Evolutionary conservation across 1,284 basidiomycete genomes (phyloP), one percentile per base, ranked within the genome.

Genomic region (Boletus albobrunnescens): DNA sequence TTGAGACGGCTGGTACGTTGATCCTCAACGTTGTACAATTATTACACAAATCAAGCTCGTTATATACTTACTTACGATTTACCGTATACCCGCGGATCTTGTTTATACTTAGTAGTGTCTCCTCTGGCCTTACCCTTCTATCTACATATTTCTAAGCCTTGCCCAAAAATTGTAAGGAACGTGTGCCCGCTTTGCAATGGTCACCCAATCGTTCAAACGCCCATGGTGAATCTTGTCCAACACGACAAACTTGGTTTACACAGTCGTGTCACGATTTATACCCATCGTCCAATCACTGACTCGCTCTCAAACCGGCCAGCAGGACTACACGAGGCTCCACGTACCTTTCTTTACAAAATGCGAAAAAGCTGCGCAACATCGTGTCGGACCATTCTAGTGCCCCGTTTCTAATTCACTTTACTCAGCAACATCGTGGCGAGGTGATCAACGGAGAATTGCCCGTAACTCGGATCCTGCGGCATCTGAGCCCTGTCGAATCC

Each of bases 291-390:
- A 44, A 32, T 46, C 45, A 27, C n/a, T n/a, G n/a, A 50, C 36
- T 38, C 28, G 37, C 39, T 23, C 37, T 50, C 50, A 8, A 16
- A 9, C 22, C 35, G 16, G 30, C 63, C 59, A 53, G 61, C 39
- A 62, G 59, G 57, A 37, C 27, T 36, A 48, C 60, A 60, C 51
- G 60, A 60, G 59, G 63, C 41, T 27, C 26, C 32, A 39, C 30
- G 41, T 32, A 12, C 6, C 24, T 27, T 22, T 19, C n/a, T n/a
- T n/a, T n/a, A n/a, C n/a, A 36, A 27, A 28, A 30, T 33, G 32
- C 47, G 33, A 17, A 6, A 14, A 59, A 50, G 55, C 55, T 49
- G 54, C 41, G 49, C 46, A 56, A 27, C 56, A 44, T 41, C 46
- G 30, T 40, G 49, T 47, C 22, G 38, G 13, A 42, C 52, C 40